These are phyloP conservation scores for Cyclotella kingstonii DNA, from an alignment of 108 stramenopile genomes.

Conservation along the genomic window DNA sequence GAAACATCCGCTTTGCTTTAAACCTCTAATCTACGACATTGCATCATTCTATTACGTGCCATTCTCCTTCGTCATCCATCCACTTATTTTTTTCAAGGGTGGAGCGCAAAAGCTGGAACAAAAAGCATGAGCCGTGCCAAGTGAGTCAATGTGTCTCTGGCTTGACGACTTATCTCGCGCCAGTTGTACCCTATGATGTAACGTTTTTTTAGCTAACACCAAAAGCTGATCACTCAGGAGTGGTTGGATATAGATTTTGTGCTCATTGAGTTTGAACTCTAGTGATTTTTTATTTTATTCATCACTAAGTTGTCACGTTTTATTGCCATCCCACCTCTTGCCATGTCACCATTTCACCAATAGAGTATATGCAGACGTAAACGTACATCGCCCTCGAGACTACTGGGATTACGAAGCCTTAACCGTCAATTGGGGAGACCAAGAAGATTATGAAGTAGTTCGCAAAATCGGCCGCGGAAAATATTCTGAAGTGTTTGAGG, in stretches of 20 bases:
- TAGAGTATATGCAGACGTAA: conserved; percentile 98
- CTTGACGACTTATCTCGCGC: neutral
- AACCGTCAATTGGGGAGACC: conserved; percentile 98
- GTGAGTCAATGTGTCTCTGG: conserved; percentile 9
- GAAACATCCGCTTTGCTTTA: no score
- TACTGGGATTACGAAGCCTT: conserved; percentile 99
- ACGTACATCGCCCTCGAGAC: conserved; percentile 94
- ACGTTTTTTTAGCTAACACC: neutral
- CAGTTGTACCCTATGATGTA: neutral
- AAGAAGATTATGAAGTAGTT: conserved; percentile 99
- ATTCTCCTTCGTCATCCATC: conserved; percentile 1
- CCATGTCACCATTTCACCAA: neutral
- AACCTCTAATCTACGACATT: neutral
- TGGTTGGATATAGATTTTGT: no score
- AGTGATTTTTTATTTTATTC: no score
- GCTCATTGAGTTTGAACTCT: no score
- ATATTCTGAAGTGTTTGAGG: conserved; percentile 99
- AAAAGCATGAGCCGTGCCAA: conserved; percentile 41
- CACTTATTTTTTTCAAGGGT: conserved; percentile 9
- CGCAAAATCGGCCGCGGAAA: conserved; percentile 99
- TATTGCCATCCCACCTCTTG: neutral
- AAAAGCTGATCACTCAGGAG: no score
- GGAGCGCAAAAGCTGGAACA: neutral
- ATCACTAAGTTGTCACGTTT: neutral
- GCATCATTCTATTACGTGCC: conserved; percentile 3